Evolutionary conservation across 352 stramenopile species (phyloP).

Genomic region (Thalassiosira delicatula): DNA sequence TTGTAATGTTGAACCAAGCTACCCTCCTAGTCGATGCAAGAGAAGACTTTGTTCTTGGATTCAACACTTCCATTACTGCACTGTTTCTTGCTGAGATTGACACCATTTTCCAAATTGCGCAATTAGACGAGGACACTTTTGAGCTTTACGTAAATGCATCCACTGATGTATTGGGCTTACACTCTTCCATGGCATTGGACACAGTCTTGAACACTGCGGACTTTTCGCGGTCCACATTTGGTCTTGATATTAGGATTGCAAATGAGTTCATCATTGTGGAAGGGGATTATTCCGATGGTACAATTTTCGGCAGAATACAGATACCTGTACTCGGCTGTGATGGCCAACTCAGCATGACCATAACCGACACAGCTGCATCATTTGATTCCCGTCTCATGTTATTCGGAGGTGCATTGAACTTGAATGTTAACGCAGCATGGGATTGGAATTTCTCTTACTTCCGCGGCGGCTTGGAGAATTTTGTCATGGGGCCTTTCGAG

Average conservation of each 20-base stretch:
- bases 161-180: background rate
- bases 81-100: background rate
- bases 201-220: background rate
- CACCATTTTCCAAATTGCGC: background rate
- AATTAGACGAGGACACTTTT: background rate
- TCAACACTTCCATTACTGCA: background rate
- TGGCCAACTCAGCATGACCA: background rate
- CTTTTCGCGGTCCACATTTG: background rate
- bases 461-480: background rate
- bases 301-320: background rate
- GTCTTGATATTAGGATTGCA: background rate
- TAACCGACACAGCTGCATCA: background rate
- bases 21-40: background rate
- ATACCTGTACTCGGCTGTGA: background rate
- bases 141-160: background rate
- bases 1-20: background rate
- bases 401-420: conserved; percentile 1
- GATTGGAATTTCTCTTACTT: background rate
- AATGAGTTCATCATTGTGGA: background rate
- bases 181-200: background rate
- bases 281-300: background rate
- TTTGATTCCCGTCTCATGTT: conserved; percentile 3
- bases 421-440: background rate
- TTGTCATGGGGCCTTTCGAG: background rate
- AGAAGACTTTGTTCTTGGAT: conserved; percentile 1